A percentile compares a stretch with the other conserved stretches of the same genome.
Conservation (phyloP, 78 protist genomes). For the Capsaspora owczarzaki region DNA sequence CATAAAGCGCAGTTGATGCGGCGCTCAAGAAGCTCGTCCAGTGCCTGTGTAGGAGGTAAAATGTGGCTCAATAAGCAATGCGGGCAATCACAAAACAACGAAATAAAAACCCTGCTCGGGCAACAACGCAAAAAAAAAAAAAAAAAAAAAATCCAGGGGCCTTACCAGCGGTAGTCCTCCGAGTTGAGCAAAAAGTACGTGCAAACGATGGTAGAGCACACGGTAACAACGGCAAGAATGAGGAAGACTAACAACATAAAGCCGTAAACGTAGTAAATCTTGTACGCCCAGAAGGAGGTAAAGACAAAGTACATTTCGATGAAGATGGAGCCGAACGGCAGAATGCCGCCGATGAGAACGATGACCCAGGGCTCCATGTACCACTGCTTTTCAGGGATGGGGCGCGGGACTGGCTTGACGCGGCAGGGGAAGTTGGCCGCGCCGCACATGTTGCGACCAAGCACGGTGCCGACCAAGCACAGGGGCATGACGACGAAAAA, state of each 20-base stretch:
- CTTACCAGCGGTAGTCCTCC: conserved; percentile 53
- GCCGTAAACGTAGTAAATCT: conserved; percentile 88
- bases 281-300: conserved; percentile 89
- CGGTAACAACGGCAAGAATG: conserved; percentile 60
- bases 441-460: conserved; percentile 56
- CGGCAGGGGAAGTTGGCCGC: conserved; percentile 26
- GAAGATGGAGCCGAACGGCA: conserved; percentile 85
- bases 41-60: conserved; percentile 51
- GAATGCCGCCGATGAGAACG: conserved; percentile 59
- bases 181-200: conserved; percentile 76
- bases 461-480: conserved; percentile 66
- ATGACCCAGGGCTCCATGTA: conserved; percentile 26
- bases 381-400: conserved; percentile 66
- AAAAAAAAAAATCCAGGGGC: background rate
- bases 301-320: conserved; percentile 89
- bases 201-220: conserved; percentile 64
- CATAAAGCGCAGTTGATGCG: conserved; percentile 70
- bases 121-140: background rate
- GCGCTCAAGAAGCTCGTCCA: conserved; percentile 61
- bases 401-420: conserved; percentile 56
- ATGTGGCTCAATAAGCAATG: background rate
- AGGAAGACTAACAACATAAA: conserved; percentile 65
- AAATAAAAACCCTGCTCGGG: too few relatives aligned
- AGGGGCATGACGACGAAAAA: conserved; percentile 67
- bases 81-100: background rate